Conservation (phyloP, 2,329 filamentous ascomycete species). For the Cytospora chrysosperma region DNA sequence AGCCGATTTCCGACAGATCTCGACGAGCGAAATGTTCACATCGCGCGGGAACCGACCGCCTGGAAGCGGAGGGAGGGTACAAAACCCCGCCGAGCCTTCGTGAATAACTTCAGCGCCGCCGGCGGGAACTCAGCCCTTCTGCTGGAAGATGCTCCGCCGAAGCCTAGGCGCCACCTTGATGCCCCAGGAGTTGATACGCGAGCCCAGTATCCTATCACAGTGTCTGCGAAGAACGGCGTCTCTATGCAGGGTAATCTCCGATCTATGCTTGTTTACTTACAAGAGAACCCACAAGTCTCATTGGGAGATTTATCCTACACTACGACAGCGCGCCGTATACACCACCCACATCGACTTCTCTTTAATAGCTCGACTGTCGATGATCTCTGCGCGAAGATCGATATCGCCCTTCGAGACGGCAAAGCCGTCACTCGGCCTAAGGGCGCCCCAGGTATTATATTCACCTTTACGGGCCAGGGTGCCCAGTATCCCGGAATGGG, state of each 20-base stretch:
- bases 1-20: neutral
- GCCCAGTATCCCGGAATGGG: conserved; percentile 51
- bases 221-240: conserved; percentile 54
- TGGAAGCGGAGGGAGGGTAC: conserved; percentile 32
- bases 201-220: too few relatives aligned
- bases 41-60: conserved; percentile 56
- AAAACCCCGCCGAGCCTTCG: conserved; percentile 45
- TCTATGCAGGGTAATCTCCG: conserved; percentile 58
- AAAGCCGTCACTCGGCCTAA: conserved; percentile 41
- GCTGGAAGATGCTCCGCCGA: conserved; percentile 55
- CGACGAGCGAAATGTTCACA: neutral
- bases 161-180: conserved; percentile 39
- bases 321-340: conserved; percentile 64
- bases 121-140: conserved; percentile 71
- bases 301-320: conserved; percentile 63
- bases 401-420: conserved; percentile 40
- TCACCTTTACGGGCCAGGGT: conserved; percentile 58
- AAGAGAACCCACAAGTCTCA: conserved; percentile 47
- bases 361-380: conserved; percentile 38
- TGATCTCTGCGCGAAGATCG: conserved; percentile 38
- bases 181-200: too few relatives aligned
- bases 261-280: conserved; percentile 48
- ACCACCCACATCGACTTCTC: conserved; percentile 56
- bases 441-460: conserved; percentile 45
- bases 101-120: conserved; percentile 71